phyloP scores from a whole-genome alignment of 306 rosid genomes.

The Bauhinia variegata region DNA sequence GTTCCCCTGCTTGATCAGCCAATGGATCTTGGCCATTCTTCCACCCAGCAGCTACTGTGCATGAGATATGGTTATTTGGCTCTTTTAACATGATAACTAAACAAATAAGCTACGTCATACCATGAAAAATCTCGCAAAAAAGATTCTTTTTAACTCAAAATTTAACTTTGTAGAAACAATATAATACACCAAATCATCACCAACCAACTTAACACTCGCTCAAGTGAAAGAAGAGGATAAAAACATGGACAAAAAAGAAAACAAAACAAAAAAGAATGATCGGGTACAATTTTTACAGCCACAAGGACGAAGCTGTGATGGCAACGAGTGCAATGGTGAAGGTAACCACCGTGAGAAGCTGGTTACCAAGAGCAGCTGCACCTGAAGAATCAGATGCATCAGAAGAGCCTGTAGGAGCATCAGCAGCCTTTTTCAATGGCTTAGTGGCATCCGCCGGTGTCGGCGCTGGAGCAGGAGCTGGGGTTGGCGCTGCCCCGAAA shows the following conservation, averaged over 20 bases:
- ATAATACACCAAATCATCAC: neutral
- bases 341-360: neutral
- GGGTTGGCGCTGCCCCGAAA: constrained; percentile 44
- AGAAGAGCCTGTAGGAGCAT: constrained; percentile 41
- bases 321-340: constrained; percentile 24
- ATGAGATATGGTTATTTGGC: no score
- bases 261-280: neutral
- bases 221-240: neutral
- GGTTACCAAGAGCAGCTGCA: constrained; percentile 1
- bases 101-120: no score
- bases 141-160: no score
- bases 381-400: constrained; percentile 24
- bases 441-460: neutral
- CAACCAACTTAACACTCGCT: neutral
- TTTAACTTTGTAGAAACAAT: no score
- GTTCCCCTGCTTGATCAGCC: no score
- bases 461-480: constrained; percentile 68
- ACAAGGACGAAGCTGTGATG: neutral
- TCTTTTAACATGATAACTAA: no score
- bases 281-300: neutral
- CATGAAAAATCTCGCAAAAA: no score
- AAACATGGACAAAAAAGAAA: neutral
- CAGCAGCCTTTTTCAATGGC: constrained; percentile 44
- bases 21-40: no score
- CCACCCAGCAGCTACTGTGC: no score